These are phyloP conservation scores for Aspergillus tamarii DNA, from an alignment of 2,329 filamentous ascomycete genomes.

Conservation along the genomic window DNA sequence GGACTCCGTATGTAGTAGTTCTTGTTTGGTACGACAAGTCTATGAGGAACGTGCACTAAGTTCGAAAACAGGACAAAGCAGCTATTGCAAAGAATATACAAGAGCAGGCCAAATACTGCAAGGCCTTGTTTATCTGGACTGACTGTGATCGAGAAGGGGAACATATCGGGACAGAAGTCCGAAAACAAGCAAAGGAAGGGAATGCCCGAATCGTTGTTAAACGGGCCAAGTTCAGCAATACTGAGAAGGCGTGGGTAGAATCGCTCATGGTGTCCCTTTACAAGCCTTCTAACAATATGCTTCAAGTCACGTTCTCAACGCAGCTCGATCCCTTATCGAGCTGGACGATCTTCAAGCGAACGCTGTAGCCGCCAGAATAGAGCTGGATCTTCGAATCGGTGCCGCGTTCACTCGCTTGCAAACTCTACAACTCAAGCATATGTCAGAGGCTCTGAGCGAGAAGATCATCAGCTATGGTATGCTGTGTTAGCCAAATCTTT, in stretches of 20 bases:
- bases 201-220: conserved; percentile 78
- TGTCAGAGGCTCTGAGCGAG: conserved; percentile 69
- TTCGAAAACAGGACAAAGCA: conserved; percentile 69
- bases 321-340: conserved; percentile 74
- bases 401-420: conserved; percentile 90
- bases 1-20: conserved; percentile 58
- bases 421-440: conserved; percentile 72
- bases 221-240: conserved; percentile 91
- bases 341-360: conserved; percentile 85
- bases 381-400: conserved; percentile 89
- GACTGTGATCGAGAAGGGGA: conserved; percentile 98
- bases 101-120: conserved; percentile 71
- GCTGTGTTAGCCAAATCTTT: conserved; percentile 13
- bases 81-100: conserved; percentile 84
- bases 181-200: conserved; percentile 73
- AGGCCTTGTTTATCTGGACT: conserved; percentile 91
- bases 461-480: conserved; percentile 79
- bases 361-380: conserved; percentile 85
- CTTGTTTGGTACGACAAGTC: background rate
- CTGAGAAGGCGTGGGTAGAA: conserved; percentile 77
- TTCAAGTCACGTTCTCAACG: conserved; percentile 77
- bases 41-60: conserved; percentile 19
- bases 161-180: conserved; percentile 91
- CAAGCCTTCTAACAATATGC: background rate
- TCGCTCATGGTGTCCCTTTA: background rate